Base-by-base conservation (phyloP, 73 alveolate genomes). In the Paramecium tetraurelia region DNA sequence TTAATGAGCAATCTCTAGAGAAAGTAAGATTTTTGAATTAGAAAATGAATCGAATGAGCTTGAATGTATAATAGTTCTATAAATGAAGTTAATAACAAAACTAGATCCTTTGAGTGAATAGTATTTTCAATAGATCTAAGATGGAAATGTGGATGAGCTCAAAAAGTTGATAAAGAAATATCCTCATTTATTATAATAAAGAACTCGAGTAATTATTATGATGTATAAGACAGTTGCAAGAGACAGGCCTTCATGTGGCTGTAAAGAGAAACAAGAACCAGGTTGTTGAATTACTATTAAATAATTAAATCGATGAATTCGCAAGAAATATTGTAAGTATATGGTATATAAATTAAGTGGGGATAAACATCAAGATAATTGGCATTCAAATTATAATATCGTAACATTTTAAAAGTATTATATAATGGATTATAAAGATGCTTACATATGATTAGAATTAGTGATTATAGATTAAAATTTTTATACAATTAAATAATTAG, bases 171-270 rank as follows among this genome's bases (percentile, higher is more conserved):
- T 63, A 3, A 63, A 63, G 46, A 31, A 20, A 63, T 33, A 63
- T 4, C 50, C 84, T 0, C 41, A 63, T 12, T 14, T 63, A 63
- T 31, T 63, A 63, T 18, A 24, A 27, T 63, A 27, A 4, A 63
- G 29, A 63, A 31, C 84, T 12, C 27, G 84, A 63, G 84, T 63
- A 59, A 24, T 59, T 5, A 63, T 18, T n/a, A 63, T 27, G 12
- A 22, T 27, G 24, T 12, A 12, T 63, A 63, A 21, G 8, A 12
- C 14, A 72, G 86, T 21, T 36, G 14, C 31, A 29, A 72, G 86
- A 72, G 46, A 72, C 86, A 35, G 59, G 59, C 12, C 31, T 72
- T 4, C 86, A 72, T 72, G 57, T 72, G n/a, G 86, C 68, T 12
- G 86, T 72, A 36, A 72, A 72, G 40, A 72, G 86, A 72, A 72